Evolutionary conservation across 2,329 filamentous ascomycete species (phyloP), one percentile per base, ranked within the genome.

Genomic region (Sporothrix variecibatus): DNA sequence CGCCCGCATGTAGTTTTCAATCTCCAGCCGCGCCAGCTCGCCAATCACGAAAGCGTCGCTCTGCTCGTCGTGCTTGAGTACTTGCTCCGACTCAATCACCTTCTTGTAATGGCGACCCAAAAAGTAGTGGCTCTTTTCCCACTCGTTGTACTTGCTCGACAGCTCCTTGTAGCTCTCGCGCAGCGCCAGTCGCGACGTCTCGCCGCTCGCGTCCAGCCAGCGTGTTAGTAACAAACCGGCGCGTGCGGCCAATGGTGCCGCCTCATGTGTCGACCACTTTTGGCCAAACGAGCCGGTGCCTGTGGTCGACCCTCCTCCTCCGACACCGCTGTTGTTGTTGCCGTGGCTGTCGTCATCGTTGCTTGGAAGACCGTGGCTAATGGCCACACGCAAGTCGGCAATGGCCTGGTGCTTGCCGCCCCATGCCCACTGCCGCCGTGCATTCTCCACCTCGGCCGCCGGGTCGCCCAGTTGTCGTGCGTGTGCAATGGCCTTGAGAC

Each of bases 111-210:
- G 94, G 65, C 95, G 94, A 5, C 96, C 96, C 11, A 99, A 88
- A 81, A 98, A 97, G 81, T 98, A 99, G 80, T 98, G 95, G 0
- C 94, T 95, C 82, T 98, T 98, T 81, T 99, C 96, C 95, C 95
- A 99, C 71, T 90, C 90, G 5, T 86, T 84, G 78, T 86, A 85
- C 0, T 89, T 90, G 80, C 88, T 91, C n/a, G 93, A 89, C 0
- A 95, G 95, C 77, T 92, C 89, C 76, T 94, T 92, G 79, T 98
- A 99, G 79, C 94, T 93, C 72, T 91, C 88, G 64, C 94, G 90
- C 76, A 98, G 88, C 3, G 93, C 90, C 62, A 90, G 88, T 3
- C 94, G 93, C 79, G 97, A 93, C 1, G 94, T 97, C 81, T 98
- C 95, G 5, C 96, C 96, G n/a, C 95, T 93, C 73, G 89, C 91